Conservation (phyloP, 768 basidiomycete species). For the Leucocoprinus leucothites region DNA sequence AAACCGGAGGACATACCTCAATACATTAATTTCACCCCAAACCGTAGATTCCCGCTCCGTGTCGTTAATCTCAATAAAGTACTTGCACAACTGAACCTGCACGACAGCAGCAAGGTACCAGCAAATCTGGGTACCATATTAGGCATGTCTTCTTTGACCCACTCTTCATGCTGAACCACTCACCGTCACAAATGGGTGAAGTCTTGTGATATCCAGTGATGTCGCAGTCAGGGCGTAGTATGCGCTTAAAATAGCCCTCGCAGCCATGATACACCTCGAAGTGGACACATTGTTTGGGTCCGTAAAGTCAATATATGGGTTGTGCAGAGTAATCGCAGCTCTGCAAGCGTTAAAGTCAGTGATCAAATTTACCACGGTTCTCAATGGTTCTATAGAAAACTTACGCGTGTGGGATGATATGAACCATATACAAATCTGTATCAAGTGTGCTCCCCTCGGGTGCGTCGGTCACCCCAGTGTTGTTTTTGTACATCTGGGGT, state of each 20-base stretch:
- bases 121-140: slow-evolving; percentile 55
- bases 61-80: slow-evolving; percentile 82
- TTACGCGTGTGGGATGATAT: slow-evolving; percentile 83
- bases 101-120: slow-evolving; percentile 91
- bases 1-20: slow-evolving; percentile 47
- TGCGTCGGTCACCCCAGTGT: slow-evolving; percentile 56
- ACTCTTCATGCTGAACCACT: slow-evolving; percentile 19
- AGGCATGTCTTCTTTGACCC: slow-evolving; percentile 6
- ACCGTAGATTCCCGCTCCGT: slow-evolving; percentile 68
- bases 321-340: slow-evolving; percentile 86
- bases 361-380: too few relatives aligned
- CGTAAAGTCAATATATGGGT: slow-evolving; percentile 75
- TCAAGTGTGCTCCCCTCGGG: slow-evolving; percentile 62
- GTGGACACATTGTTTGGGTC: slow-evolving; percentile 66
- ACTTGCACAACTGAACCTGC: slow-evolving; percentile 82
- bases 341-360: slow-evolving; percentile 33
- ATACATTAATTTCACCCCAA: slow-evolving; percentile 86
- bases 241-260: slow-evolving; percentile 68
- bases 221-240: slow-evolving; percentile 80
- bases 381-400: slow-evolving; percentile 25
- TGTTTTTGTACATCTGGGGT: slow-evolving; percentile 64
- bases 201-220: slow-evolving; percentile 72
- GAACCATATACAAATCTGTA: slow-evolving; percentile 85
- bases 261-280: slow-evolving; percentile 69
- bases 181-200: slow-evolving; percentile 83